These are phyloP conservation scores for Aphanomyces invadans DNA, from an alignment of 352 stramenopile species.

Conservation along the genomic window DNA sequence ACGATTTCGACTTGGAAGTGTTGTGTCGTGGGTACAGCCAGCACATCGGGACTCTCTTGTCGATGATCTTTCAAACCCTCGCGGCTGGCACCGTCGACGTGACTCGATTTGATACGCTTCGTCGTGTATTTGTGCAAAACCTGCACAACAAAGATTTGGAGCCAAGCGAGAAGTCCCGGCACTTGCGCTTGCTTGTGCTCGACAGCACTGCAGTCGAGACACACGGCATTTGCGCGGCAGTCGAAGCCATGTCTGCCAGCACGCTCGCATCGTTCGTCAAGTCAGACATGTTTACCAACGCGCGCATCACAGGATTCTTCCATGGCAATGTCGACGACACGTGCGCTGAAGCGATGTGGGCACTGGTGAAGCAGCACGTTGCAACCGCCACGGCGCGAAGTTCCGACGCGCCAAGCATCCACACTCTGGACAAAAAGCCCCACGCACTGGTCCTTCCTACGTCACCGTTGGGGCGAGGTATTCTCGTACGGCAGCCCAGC, in stretches of 20 bases:
- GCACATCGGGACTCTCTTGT: background rate
- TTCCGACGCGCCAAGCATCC: background rate
- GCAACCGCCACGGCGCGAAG: background rate
- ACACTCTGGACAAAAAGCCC: background rate
- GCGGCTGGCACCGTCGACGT: background rate
- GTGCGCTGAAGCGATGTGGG: background rate
- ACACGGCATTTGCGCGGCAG: background rate
- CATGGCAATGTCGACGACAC: conserved; percentile 4
- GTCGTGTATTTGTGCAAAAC: background rate
- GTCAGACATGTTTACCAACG: background rate
- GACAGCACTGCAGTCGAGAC: background rate
- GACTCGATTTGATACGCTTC: background rate
- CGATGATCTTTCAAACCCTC: background rate
- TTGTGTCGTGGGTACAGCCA: background rate
- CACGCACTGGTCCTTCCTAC: background rate
- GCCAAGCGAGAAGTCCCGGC: background rate
- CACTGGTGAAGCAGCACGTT: background rate
- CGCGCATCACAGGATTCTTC: background rate
- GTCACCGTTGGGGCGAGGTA: background rate
- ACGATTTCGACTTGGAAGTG: conserved; percentile 10
- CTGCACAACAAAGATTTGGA: background rate
- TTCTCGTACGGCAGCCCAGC: conserved; percentile 6
- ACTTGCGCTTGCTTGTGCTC: conserved; percentile 2
- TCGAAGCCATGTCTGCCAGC: background rate
- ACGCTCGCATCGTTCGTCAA: background rate